A percentile compares a stretch with the other conserved stretches of the same genome.
Evolutionary conservation across 139 green algal species (phyloP).

Genomic region (Micractinium sp.): DNA sequence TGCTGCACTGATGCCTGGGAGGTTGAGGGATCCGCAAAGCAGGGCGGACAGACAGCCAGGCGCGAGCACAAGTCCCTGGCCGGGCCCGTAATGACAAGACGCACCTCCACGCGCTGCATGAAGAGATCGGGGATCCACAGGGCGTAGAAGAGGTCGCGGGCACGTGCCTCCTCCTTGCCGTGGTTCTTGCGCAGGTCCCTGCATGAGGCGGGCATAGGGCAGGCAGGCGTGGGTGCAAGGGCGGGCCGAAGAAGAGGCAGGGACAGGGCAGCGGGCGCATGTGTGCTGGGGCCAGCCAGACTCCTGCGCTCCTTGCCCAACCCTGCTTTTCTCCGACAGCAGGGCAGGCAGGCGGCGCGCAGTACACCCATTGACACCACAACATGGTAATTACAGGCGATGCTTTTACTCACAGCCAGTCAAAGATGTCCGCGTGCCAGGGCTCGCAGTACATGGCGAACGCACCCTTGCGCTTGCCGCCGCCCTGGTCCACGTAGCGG

Average conservation of each 20-base stretch:
- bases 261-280: background rate
- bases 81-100: no score
- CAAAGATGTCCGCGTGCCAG: constrained; percentile 98
- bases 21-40: no score
- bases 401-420: constrained; percentile 77
- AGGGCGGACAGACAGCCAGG: no score
- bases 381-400: no score
- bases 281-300: background rate
- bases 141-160: constrained; percentile 98
- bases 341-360: background rate
- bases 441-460: constrained; percentile 99
- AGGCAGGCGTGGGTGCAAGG: background rate
- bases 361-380: background rate
- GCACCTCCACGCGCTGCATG: constrained; percentile 86
- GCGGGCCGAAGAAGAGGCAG: background rate
- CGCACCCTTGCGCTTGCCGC: constrained; percentile 97
- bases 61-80: no score
- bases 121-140: constrained; percentile 99
- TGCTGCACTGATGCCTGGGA: no score
- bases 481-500: constrained; percentile 90
- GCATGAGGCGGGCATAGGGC: background rate
- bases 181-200: constrained; percentile 98
- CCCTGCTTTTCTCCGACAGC: background rate
- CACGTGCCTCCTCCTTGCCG: constrained; percentile 91
- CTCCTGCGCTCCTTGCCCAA: no score